Base-by-base conservation (phyloP, 441 rosid species). In the Flueggea neowawraea region DNA sequence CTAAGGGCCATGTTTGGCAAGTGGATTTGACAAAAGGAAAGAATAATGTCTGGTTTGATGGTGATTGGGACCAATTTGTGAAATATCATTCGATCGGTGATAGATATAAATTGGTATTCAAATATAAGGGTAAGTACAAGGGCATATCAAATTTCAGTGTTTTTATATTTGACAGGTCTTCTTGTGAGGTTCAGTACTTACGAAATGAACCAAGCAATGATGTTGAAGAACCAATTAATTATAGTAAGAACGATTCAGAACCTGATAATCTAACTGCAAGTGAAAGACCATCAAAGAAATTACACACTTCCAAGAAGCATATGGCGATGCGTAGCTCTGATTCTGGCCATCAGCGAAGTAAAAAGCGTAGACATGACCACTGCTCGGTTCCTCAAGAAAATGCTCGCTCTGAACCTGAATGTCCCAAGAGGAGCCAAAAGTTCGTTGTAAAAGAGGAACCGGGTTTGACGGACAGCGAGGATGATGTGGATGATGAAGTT, bases 51-150 rank as follows among this genome's bases (percentile, higher is more conserved):
- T 81, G 74, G 76, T 69, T 75, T 36, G 55, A 57, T 16, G 61
- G 58, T 13, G 73, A 74, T 22, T 78, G 80, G 78, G 63, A 45
- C 22, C 22, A 70, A 6, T 75, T 78, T 15, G 69, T 66, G 10
- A 45, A 71, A 16, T 57, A 68, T 36, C 49, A 73, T 57, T 69
- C 72, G 4, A 69, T 81, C 4, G 3, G 44, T 36, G 13, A 3
- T 5, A 71, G 75, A 6, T 62, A 62, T 55, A 53, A 66, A 16
- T 31, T 78, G 31, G 65, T 78, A 9, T 81, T 78, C 53, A 60
- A 32, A 52, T 73, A 75, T 12, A 60, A 48, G 50, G 73, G 68
- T 44, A 15, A 5, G 41, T 5, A 36, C 7, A 36, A 36, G 7
- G 9, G 41, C 41, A 36, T 17, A n/a, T 72, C 65, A 17, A 63